Conservation (phyloP, 2,329 filamentous ascomycete species). For the Aspergillus sergii region DNA sequence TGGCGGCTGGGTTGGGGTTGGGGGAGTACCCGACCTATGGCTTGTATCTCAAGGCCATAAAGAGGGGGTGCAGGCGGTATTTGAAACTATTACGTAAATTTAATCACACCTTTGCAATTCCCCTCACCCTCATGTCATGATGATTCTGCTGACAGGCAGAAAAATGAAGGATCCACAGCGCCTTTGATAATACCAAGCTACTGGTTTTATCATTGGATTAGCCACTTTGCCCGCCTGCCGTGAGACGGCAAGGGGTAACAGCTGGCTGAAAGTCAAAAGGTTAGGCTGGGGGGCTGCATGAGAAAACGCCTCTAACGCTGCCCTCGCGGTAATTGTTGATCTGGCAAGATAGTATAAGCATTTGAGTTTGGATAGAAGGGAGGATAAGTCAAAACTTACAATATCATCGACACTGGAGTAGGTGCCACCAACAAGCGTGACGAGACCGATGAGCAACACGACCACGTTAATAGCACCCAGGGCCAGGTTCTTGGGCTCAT, state of each 20-base stretch:
- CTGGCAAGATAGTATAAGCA: conserved; percentile 16
- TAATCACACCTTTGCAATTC: neutral
- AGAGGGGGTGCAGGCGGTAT: neutral
- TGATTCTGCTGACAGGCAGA: neutral
- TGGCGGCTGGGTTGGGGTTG: no score
- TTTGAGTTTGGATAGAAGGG: neutral
- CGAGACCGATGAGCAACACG: conserved; percentile 70
- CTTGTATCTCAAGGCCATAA: neutral
- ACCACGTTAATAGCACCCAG: conserved; percentile 65
- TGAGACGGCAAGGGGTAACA: neutral
- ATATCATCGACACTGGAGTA: conserved; percentile 60
- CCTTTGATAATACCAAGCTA: neutral
- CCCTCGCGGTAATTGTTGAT: conserved; percentile 67
- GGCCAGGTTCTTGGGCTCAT: conserved; percentile 49
- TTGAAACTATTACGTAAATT: conserved; percentile 1
- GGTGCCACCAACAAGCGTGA: conserved; percentile 76
- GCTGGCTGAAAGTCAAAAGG: neutral
- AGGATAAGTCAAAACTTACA: conserved; percentile 29
- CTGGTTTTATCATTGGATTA: neutral
- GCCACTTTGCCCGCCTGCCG: neutral
- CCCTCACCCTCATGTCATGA: neutral
- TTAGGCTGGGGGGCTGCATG: conserved; percentile 51
- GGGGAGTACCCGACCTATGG: neutral
- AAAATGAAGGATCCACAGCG: neutral
- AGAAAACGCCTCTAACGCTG: conserved; percentile 69